These are phyloP conservation scores for Neophaeococcomyces aloes DNA, from an alignment of 2,329 filamentous ascomycete genomes.

Conservation along the genomic window DNA sequence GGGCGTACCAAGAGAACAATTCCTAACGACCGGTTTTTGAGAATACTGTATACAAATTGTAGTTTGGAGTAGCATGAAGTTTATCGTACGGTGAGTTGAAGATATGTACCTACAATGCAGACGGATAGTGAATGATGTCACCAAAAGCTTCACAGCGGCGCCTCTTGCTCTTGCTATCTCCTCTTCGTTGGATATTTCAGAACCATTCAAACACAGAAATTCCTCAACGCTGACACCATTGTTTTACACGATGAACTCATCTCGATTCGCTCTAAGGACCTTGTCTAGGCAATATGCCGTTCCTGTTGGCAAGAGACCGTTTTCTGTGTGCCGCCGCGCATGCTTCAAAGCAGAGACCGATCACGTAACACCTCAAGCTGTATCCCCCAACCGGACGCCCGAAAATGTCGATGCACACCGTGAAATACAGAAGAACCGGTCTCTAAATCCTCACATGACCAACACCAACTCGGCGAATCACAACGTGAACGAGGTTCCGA, in stretches of 20 bases:
- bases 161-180: too few species aligned
- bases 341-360: conserved; percentile 6
- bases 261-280: neutral
- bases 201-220: too few species aligned
- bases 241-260: conserved; percentile 4
- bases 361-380: neutral
- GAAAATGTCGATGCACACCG: conserved; percentile 43
- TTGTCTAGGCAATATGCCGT: neutral
- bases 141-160: too few species aligned
- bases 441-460: conserved; percentile 51
- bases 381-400: conserved; percentile 7
- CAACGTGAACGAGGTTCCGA: conserved; percentile 48
- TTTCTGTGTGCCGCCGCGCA: conserved; percentile 5
- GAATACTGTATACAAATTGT: too few species aligned
- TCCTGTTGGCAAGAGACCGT: neutral
- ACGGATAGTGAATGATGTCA: too few species aligned
- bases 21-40: too few species aligned
- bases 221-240: neutral
- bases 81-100: too few species aligned
- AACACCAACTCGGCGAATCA: conserved; percentile 55
- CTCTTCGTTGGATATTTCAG: too few species aligned
- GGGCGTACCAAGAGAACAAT: too few species aligned
- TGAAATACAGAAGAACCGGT: conserved; percentile 46
- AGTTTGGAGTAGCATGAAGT: too few species aligned
- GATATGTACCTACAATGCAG: too few species aligned